Percentiles rank a stretch among this genome's conserved stretches.
Conservation (phyloP, 768 basidiomycete genomes). For the Lactifluus subvellereus region DNA sequence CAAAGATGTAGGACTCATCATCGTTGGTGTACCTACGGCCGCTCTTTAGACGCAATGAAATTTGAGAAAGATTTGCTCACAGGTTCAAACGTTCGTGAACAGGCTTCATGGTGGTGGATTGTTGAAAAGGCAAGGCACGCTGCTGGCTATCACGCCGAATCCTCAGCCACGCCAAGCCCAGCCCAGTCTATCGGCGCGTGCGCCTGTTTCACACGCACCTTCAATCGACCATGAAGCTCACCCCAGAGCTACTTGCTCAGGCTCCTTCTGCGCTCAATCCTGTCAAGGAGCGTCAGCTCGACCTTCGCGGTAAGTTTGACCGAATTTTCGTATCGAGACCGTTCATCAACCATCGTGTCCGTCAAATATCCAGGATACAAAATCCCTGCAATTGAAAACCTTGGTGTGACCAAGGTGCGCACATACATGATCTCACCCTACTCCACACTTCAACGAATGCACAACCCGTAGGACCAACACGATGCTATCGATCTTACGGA, state of each 20-base stretch:
- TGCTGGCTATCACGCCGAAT: not conserved
- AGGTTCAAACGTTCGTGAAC: slow-evolving; percentile 70
- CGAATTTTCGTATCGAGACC: not conserved
- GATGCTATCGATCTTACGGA: slow-evolving; percentile 93
- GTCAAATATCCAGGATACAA: slow-evolving; percentile 53
- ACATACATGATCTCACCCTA: slow-evolving; percentile 24
- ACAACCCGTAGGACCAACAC: slow-evolving; percentile 67
- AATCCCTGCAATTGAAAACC: slow-evolving; percentile 94
- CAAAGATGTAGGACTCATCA: slow-evolving; percentile 73
- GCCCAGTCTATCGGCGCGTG: not conserved
- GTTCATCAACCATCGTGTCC: slow-evolving; percentile 7
- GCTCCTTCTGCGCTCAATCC: slow-evolving; percentile 74
- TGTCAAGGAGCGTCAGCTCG: slow-evolving; percentile 84
- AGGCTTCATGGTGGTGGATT: slow-evolving; percentile 50
- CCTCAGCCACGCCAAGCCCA: not conserved
- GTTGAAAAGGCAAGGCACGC: slow-evolving; percentile 24
- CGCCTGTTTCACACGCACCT: slow-evolving; percentile 1
- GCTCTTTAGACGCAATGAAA: slow-evolving; percentile 20
- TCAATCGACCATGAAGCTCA: slow-evolving; percentile 68
- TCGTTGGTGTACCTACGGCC: slow-evolving; percentile 54
- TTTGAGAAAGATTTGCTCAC: slow-evolving; percentile 34
- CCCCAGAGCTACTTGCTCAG: slow-evolving; percentile 86
- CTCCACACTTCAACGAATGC: not conserved
- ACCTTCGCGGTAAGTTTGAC: slow-evolving; percentile 66
- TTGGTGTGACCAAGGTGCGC: slow-evolving; percentile 83